Percentiles rank a stretch among this genome's conserved stretches.
Evolutionary conservation across 192 early-diverging fungal species (phyloP).

Genomic region (Umbelopsis isabellina): DNA sequence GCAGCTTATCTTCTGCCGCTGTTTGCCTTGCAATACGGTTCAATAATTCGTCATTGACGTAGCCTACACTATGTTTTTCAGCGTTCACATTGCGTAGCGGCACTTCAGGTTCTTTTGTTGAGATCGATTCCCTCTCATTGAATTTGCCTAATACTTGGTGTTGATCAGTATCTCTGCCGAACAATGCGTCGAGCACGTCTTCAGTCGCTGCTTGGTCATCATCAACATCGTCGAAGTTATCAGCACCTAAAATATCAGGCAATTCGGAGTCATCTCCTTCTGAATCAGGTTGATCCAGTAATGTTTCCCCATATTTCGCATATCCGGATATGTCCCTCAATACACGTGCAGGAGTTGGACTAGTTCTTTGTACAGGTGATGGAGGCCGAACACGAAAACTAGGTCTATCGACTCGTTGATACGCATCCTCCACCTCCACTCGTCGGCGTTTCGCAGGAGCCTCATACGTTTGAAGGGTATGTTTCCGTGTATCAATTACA

Average conservation of each 20-base stretch:
- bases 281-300: neutral
- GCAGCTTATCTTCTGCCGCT: too few relatives aligned
- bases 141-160: neutral
- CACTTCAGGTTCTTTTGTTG: neutral
- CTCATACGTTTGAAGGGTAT: neutral
- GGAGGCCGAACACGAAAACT: slow-evolving; percentile 6
- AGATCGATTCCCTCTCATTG: neutral
- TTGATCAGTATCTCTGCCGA: neutral
- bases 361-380: neutral
- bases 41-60: neutral
- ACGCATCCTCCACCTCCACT: neutral
- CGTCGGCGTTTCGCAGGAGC: neutral
- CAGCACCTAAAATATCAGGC: neutral
- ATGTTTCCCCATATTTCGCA: slow-evolving; percentile 7
- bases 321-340: neutral
- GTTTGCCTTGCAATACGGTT: too few relatives aligned
- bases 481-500: slow-evolving; percentile 1
- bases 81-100: neutral
- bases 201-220: neutral
- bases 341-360: slow-evolving; percentile 6
- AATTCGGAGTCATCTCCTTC: neutral
- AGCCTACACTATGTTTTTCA: neutral
- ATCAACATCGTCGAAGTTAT: neutral
- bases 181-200: neutral
- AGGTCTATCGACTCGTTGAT: neutral